Evolutionary conservation across 2,329 filamentous ascomycete species (phyloP).

Genomic region (Trichoderma pleuroti): DNA sequence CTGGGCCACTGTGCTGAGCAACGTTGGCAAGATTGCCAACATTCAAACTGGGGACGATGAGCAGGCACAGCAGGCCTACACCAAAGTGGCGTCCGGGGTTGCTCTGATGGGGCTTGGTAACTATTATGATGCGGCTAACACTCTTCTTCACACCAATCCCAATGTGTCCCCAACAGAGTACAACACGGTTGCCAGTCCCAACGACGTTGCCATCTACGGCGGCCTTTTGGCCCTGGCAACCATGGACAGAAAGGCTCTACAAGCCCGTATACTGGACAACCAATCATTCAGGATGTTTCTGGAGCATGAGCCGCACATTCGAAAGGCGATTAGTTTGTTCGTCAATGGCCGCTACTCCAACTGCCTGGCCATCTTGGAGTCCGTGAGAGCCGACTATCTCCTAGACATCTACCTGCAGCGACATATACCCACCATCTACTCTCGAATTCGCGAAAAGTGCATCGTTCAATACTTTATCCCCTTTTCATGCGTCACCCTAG

Average conservation of each 20-base stretch:
- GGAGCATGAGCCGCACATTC: constrained; percentile 89
- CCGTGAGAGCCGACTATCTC: constrained; percentile 80
- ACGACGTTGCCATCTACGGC: constrained; percentile 90
- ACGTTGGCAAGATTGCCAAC: constrained; percentile 60
- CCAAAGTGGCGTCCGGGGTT: constrained; percentile 51
- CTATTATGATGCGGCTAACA: constrained; percentile 62
- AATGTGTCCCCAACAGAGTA: constrained; percentile 50
- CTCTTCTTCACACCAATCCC: constrained; percentile 65
- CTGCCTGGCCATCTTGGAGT: constrained; percentile 78
- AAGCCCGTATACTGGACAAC: constrained; percentile 74
- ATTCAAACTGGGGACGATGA: constrained; percentile 47
- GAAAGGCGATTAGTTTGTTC: constrained; percentile 85
- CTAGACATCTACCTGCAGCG: constrained; percentile 81
- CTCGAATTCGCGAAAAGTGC: constrained; percentile 78
- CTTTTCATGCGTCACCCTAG: constrained; percentile 80
- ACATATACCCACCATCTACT: constrained; percentile 68
- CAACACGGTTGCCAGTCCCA: constrained; percentile 71
- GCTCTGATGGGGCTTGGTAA: constrained; percentile 45
- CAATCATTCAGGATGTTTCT: constrained; percentile 78
- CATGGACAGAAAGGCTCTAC: constrained; percentile 75
- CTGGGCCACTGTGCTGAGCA: constrained; percentile 65
- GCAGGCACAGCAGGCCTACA: constrained; percentile 44
- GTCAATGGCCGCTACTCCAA: constrained; percentile 84
- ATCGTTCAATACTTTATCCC: constrained; percentile 91
- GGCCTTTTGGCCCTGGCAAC: constrained; percentile 86